Base-by-base conservation (phyloP, 495 filamentous ascomycete genomes). In the Neurospora intermedia region DNA sequence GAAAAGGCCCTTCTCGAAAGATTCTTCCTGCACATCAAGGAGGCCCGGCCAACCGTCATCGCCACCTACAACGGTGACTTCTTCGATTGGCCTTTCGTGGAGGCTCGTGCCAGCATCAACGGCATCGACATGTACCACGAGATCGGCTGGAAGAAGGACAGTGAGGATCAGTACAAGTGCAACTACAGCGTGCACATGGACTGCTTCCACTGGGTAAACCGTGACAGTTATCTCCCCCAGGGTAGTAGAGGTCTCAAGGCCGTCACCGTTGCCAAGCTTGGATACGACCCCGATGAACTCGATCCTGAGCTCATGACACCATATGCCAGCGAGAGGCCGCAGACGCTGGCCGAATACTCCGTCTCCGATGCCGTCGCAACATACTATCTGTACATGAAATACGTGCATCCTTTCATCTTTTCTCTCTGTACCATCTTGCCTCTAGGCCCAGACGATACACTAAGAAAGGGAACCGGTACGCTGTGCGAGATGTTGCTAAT, bases 301-400 rank as follows among this genome's bases (percentile, higher is more conserved):
- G 96, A 99, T 79, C 96, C 96, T 0, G 96, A 99, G 79, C 86
- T 98, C 74, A 99, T 99, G 96, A 97, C 95, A 69, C 92, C 89
- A 40, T 97, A 97, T 82, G 96, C 96, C 16, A 90, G 86, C 73
- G 96, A 99, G 83, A 86, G 92, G 74, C 96, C 96, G 1, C 96
- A 99, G 79, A 96, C 92, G 0, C 83, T 99, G 59, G 94, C 96
- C 2, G 96, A 99, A 76, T 99, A 99, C 83, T 99, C 96, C 0
- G 96, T 99, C 62, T 99, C 96, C 76, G 96, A 99, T 88, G 96
- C 96, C 40, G 96, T 99, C 23, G 96, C 96, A 4, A 99, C 96
- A 3, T 99, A 98, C 80, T 99, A 99, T 78, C 87, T 99, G 59
- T 99, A 99, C 84, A 99, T 98, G 96, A 99, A 99, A 92, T 99